Evolutionary conservation across 176 grass and related monocot genomes (phyloP).

Genomic region (Phoenix roebelenii): DNA sequence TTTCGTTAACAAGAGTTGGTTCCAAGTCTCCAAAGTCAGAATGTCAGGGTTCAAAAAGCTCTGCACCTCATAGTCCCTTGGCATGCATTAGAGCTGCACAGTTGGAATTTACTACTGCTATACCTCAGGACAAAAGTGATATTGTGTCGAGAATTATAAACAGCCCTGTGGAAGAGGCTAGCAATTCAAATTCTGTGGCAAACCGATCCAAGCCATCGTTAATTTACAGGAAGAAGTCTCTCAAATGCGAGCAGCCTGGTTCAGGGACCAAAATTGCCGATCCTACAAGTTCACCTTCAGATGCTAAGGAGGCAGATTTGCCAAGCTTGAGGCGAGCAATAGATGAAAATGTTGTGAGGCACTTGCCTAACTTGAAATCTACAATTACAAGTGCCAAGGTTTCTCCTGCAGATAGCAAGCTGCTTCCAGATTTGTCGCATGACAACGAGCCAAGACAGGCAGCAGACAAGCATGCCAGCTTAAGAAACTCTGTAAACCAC

Average conservation of each 20-base stretch:
- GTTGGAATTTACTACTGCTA: conserved; percentile 20
- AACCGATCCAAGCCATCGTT: conserved; percentile 29
- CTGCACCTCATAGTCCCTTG: conserved; percentile 12
- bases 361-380: not conserved
- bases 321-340: conserved; percentile 7
- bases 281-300: conserved; percentile 17
- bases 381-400: not conserved
- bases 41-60: conserved; percentile 11
- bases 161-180: conserved; percentile 4
- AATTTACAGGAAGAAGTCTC: conserved; percentile 31
- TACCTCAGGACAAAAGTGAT: conserved; percentile 15
- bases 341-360: conserved; percentile 1
- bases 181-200: conserved; percentile 3
- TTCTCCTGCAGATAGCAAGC: conserved; percentile 21
- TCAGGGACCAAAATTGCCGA: conserved; percentile 8
- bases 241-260: conserved; percentile 37
- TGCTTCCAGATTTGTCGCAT: conserved; percentile 15
- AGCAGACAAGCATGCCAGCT: conserved; percentile 6
- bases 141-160: not conserved
- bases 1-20: conserved; percentile 21
- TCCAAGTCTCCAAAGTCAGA: conserved; percentile 13
- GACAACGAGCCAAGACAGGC: conserved; percentile 18
- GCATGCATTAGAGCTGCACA: conserved; percentile 23
- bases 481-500: conserved; percentile 17
- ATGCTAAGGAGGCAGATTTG: conserved; percentile 15